Evolutionary conservation across 768 basidiomycete species (phyloP), one percentile per base, ranked within the genome.

Genomic region (Russula emetica): DNA sequence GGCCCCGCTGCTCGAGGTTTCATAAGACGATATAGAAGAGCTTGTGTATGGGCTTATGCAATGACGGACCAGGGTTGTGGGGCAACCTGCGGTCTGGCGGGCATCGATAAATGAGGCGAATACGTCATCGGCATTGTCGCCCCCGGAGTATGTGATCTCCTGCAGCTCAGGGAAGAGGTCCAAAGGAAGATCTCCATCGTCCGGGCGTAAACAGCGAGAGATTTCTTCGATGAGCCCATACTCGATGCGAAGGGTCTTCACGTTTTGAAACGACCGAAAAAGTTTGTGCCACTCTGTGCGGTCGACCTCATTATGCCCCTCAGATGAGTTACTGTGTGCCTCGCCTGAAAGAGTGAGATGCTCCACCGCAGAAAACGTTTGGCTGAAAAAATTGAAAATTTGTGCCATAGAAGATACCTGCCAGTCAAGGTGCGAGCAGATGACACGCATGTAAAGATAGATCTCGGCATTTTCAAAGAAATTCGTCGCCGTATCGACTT

Each of bases 251-350:
- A 61, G 45, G 18, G 3, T n/a, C 32, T 61, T 61, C 24, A 28
- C 45, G 3, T 38, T 47, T 13, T 11, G n/a, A 24, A 61, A 55
- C 6, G 32, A 9, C 11, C 44, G 18, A 14, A 61, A 26, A 22
- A 61, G 26, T n/a, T 47, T 8, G 32, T 28, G 32, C 57, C 60
- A 61, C 24, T 20, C 3, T 2, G 32, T 8, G 7, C 20, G 16
- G 3, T 55, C 22, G 32, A 49, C 28, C 2, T 55, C 20, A 9
- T 36, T 10, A 2, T 49, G 14, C 14, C 16, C 22, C 5, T 44
- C 11, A 7, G 2, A 16, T 8, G 1, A 11, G 0, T 0, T 0
- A 5, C 6, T 4, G 5, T 8, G 5, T 14, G 0, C 1, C 26
- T 4, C 11, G 26, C 30, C 10, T 11, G 4, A 1, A 14, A 58